These are phyloP conservation scores for Triglochin maritima DNA, from an alignment of 106 monocot species.

Conservation along the genomic window DNA sequence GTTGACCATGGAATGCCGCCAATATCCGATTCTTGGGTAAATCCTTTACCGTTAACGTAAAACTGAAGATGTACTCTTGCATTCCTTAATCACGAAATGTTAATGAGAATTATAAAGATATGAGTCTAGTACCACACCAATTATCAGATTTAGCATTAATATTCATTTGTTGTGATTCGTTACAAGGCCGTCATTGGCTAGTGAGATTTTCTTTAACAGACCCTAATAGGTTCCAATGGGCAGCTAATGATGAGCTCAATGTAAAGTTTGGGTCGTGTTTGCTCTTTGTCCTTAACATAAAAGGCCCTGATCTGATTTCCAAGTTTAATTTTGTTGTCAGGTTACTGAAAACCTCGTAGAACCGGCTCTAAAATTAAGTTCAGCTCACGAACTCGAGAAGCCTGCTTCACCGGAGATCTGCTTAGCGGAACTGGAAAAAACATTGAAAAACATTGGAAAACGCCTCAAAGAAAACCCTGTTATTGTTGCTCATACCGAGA, in stretches of 20 bases:
- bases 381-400: conserved; percentile 26
- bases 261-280: neutral
- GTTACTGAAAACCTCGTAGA: conserved; percentile 49
- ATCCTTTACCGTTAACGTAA: neutral
- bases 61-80: too few relatives aligned
- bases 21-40: conserved; percentile 68
- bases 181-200: neutral
- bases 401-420: conserved; percentile 49
- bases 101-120: too few relatives aligned
- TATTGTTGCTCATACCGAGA: conserved; percentile 87
- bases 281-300: neutral
- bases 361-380: conserved; percentile 34
- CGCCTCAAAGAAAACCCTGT: conserved; percentile 58
- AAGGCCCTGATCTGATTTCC: neutral
- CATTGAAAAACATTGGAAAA: conserved; percentile 23
- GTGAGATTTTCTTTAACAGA: neutral
- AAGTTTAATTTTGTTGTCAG: conserved; percentile 17
- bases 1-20: conserved; percentile 87
- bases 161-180: neutral
- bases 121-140: too few relatives aligned
- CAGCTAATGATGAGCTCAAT: neutral
- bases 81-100: too few relatives aligned
- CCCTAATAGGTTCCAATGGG: neutral
- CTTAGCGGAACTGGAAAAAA: conserved; percentile 47
- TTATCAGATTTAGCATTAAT: neutral